Conservation (phyloP, 2,329 filamentous ascomycete species). For the Pseudocercospora cruenta region DNA sequence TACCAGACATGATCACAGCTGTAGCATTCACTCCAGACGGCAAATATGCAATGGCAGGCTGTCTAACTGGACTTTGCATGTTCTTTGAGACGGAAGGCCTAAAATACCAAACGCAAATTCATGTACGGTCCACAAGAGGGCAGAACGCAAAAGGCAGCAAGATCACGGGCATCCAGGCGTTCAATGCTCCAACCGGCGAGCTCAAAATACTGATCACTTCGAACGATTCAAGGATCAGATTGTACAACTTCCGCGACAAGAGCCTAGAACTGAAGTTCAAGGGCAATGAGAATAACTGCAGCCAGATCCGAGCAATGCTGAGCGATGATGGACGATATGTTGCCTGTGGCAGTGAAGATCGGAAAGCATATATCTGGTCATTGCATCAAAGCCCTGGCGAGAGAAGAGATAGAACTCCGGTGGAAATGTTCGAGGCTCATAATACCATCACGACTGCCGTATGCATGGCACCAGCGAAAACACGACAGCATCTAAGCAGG, state of each 20-base stretch:
- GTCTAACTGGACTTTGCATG: slow-evolving; percentile 79
- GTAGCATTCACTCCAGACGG: slow-evolving; percentile 94
- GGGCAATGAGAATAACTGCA: slow-evolving; percentile 85
- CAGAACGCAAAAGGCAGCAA: slow-evolving; percentile 97
- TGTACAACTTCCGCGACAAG: slow-evolving; percentile 88
- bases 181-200: slow-evolving; percentile 64
- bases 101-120: slow-evolving; percentile 80
- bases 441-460: slow-evolving; percentile 87
- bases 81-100: slow-evolving; percentile 94
- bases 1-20: slow-evolving; percentile 88
- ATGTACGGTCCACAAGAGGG: slow-evolving; percentile 88
- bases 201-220: slow-evolving; percentile 88
- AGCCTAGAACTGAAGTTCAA: slow-evolving; percentile 85
- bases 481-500: slow-evolving; percentile 73
- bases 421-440: slow-evolving; percentile 91
- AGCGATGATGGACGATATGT: slow-evolving; percentile 85
- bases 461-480: slow-evolving; percentile 77
- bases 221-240: slow-evolving; percentile 87
- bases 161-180: slow-evolving; percentile 89
- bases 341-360: slow-evolving; percentile 90
- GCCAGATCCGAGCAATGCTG: slow-evolving; percentile 87
- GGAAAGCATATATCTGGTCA: slow-evolving; percentile 88
- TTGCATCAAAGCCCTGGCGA: slow-evolving; percentile 63
- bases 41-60: slow-evolving; percentile 84
- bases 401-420: slow-evolving; percentile 76